Percentiles rank a stretch among this genome's conserved stretches.
These are phyloP conservation scores for Yamadazyma jaroonii DNA, from an alignment of 1,139 yeast species.

Conservation along the genomic window DNA sequence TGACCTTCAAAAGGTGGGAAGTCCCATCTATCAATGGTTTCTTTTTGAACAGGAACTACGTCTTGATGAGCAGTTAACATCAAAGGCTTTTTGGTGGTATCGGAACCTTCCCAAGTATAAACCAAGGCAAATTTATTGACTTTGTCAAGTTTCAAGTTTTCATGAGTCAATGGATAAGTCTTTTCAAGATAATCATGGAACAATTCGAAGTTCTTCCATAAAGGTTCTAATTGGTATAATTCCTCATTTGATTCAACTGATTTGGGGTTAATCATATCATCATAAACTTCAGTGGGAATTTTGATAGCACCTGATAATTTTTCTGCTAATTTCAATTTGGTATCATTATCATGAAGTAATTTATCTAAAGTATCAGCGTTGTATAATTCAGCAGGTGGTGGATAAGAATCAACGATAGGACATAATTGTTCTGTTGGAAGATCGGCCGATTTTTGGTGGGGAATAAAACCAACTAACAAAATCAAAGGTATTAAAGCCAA, in stretches of 20 bases:
- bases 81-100: conserved; percentile 31
- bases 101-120: conserved; percentile 36
- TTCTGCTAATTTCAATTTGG: conserved; percentile 36
- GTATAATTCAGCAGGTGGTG: conserved; percentile 24
- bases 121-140: conserved; percentile 33
- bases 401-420: conserved; percentile 31
- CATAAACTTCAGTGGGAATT: conserved; percentile 65
- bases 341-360: conserved; percentile 36
- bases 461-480: background rate
- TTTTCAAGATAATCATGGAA: conserved; percentile 28
- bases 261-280: conserved; percentile 35
- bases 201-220: conserved; percentile 28
- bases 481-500: conserved; percentile 1
- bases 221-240: conserved; percentile 25
- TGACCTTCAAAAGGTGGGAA: conserved; percentile 43
- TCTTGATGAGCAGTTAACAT: conserved; percentile 49
- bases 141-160: conserved; percentile 28
- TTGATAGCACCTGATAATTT: conserved; percentile 54
- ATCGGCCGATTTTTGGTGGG: background rate
- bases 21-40: conserved; percentile 39
- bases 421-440: conserved; percentile 23
- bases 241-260: conserved; percentile 21
- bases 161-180: conserved; percentile 33
- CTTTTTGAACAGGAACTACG: conserved; percentile 46
- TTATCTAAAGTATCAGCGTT: conserved; percentile 21